These are phyloP conservation scores for Tolypocladium ophioglossoides DNA, from an alignment of 2,329 filamentous ascomycete species.

Conservation along the genomic window DNA sequence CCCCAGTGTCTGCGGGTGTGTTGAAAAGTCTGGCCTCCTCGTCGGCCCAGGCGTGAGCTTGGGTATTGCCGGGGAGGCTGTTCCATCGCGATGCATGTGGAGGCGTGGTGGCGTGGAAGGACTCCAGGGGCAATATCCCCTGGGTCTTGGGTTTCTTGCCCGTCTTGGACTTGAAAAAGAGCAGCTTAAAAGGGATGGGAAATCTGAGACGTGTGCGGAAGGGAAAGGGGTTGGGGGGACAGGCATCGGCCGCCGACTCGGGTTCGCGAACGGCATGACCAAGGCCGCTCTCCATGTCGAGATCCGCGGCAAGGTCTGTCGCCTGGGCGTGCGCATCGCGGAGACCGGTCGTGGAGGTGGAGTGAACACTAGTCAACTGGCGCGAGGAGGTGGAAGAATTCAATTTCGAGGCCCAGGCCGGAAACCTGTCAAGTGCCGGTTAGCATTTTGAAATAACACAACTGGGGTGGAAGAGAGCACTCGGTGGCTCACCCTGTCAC, in stretches of 20 bases:
- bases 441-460: background rate
- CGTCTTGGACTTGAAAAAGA: conserved; percentile 5
- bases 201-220: conserved; percentile 22
- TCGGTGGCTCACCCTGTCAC: conserved; percentile 10
- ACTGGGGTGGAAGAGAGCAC: too few species aligned
- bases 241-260: background rate
- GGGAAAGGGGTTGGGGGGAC: conserved; percentile 21
- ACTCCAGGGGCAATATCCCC: background rate
- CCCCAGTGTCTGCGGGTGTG: background rate
- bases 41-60: background rate
- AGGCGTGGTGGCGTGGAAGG: background rate
- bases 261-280: too few species aligned
- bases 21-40: background rate
- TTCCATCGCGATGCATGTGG: background rate
- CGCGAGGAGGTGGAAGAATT: conserved; percentile 10
- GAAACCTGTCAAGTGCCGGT: background rate
- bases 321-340: background rate
- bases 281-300: background rate
- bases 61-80: background rate
- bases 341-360: conserved; percentile 3
- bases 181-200: conserved; percentile 11
- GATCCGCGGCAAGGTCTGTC: background rate
- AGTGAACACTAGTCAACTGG: conserved; percentile 8
- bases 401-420: background rate
- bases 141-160: background rate